These are phyloP conservation scores for Blastobotrys proliferans DNA, from an alignment of 1,139 yeast species.

Conservation along the genomic window DNA sequence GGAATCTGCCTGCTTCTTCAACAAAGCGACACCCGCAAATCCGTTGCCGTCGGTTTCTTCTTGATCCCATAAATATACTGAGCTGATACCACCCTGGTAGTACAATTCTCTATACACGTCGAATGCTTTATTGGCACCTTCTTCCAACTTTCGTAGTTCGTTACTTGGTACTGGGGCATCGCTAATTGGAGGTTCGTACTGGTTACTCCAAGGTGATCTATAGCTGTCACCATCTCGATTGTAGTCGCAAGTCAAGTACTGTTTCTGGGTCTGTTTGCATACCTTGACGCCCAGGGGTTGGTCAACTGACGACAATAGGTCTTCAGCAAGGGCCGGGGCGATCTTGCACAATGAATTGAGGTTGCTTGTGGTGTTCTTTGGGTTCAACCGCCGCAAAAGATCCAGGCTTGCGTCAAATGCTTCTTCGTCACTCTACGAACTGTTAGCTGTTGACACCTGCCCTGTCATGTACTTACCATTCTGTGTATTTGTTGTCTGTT, in stretches of 20 bases:
- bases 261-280: conserved; percentile 60
- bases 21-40: conserved; percentile 88
- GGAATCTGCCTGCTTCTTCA: conserved; percentile 56
- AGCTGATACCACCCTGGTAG: conserved; percentile 88
- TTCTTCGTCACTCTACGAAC: too few relatives aligned
- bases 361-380: conserved; percentile 60
- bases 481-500: too few relatives aligned
- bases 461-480: too few relatives aligned
- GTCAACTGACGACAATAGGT: conserved; percentile 80
- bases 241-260: conserved; percentile 84
- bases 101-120: conserved; percentile 90
- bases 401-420: conserved; percentile 85
- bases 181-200: conserved; percentile 62
- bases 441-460: too few relatives aligned
- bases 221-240: conserved; percentile 92
- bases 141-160: conserved; percentile 67
- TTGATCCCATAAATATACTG: conserved; percentile 91
- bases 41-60: conserved; percentile 39
- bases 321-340: conserved; percentile 83
- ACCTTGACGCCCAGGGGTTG: conserved; percentile 63
- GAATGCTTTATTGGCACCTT: conserved; percentile 82
- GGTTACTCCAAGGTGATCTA: conserved; percentile 89
- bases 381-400: conserved; percentile 80
- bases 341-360: conserved; percentile 66
- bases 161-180: conserved; percentile 72